phyloP scores from a whole-genome alignment of 148 eudicot species.

The Nepenthes gracilis region DNA sequence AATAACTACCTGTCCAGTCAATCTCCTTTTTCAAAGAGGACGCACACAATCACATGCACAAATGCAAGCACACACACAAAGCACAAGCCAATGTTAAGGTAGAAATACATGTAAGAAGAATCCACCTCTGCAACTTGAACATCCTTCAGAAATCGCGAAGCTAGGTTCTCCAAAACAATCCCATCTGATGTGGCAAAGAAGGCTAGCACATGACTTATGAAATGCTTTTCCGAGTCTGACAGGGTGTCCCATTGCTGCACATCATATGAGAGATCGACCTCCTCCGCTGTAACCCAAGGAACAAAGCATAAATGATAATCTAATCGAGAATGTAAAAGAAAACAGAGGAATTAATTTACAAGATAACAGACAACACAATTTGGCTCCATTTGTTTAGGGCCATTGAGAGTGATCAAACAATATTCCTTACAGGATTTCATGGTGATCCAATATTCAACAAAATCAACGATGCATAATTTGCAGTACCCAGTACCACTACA shows the following conservation, averaged over 20 bases:
- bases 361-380: neutral
- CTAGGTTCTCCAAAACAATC: slow-evolving; percentile 75
- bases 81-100: neutral
- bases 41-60: too few relatives aligned
- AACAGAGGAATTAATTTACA: neutral
- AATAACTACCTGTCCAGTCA: too few relatives aligned
- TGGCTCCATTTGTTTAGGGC: neutral
- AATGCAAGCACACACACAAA: neutral
- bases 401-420: too few relatives aligned
- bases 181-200: slow-evolving; percentile 94
- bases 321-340: neutral
- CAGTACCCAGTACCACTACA: too few relatives aligned
- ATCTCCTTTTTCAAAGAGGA: too few relatives aligned
- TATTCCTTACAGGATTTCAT: too few relatives aligned
- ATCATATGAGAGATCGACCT: slow-evolving; percentile 80
- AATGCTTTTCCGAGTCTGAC: slow-evolving; percentile 53
- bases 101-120: neutral
- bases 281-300: slow-evolving; percentile 39
- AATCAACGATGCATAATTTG: too few relatives aligned
- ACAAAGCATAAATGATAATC: neutral
- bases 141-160: slow-evolving; percentile 64
- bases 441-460: too few relatives aligned
- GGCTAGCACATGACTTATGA: slow-evolving; percentile 64
- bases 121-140: slow-evolving; percentile 72
- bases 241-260: slow-evolving; percentile 62